Conservation (phyloP, 2,329 filamentous ascomycete species). For the Clonostachys sp. region DNA sequence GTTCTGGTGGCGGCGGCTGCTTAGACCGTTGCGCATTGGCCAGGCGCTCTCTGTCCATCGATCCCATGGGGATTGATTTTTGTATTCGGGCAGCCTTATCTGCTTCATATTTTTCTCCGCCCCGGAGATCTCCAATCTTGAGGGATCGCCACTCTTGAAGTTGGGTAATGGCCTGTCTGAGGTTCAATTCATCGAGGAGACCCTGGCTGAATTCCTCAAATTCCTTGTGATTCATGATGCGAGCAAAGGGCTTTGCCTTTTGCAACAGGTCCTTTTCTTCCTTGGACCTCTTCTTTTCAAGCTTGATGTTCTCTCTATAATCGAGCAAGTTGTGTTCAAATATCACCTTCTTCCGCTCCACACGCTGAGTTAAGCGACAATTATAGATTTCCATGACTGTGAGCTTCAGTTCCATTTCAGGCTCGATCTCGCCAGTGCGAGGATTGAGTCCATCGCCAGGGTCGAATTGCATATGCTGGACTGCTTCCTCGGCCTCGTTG, state of each 20-base stretch:
- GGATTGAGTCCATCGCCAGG: constrained; percentile 90
- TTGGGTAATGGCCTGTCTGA: constrained; percentile 84
- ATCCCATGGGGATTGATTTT: constrained; percentile 66
- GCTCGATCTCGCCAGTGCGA: constrained; percentile 78
- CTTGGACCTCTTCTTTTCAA: constrained; percentile 93
- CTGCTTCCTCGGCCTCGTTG: constrained; percentile 96
- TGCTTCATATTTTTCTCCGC: constrained; percentile 86
- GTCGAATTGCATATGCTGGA: constrained; percentile 97
- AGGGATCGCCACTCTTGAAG: constrained; percentile 90
- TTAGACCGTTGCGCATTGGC: constrained; percentile 66
- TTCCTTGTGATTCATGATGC: constrained; percentile 93
- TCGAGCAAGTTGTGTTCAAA: constrained; percentile 94
- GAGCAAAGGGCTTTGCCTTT: constrained; percentile 91
- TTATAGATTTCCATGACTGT: constrained; percentile 99
- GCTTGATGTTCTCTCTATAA: constrained; percentile 83
- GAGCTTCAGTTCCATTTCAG: constrained; percentile 95
- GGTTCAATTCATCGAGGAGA: constrained; percentile 83
- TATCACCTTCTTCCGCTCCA: constrained; percentile 92
- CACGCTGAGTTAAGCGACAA: constrained; percentile 79
- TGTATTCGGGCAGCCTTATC: constrained; percentile 79
- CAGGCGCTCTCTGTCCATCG: constrained; percentile 76
- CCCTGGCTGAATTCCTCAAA: constrained; percentile 84
- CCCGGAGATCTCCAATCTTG: constrained; percentile 77
- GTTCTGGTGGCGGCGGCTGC: constrained; percentile 63
- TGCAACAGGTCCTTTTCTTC: constrained; percentile 89